A percentile compares a stretch with the other conserved stretches of the same genome.
These are phyloP conservation scores for Dioscorea cayenensis DNA, from an alignment of 116 monocot genomes.

Conservation along the genomic window DNA sequence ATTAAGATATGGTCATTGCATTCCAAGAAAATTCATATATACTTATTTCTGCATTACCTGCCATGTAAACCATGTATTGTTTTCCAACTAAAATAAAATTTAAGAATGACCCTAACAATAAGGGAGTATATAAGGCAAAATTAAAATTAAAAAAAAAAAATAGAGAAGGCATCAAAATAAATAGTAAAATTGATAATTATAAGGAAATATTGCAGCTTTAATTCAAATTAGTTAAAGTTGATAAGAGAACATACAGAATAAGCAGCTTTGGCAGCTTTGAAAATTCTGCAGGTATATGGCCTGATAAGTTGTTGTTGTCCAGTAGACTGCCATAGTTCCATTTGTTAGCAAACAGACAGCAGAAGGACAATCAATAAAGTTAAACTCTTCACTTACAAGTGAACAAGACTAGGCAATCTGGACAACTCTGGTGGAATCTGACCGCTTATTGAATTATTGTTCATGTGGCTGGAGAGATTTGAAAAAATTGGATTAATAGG, in stretches of 20 bases:
- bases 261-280: conserved; percentile 40
- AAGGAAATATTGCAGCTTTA: neutral
- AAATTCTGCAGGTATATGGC: conserved; percentile 63
- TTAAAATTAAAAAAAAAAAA: neutral
- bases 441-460: conserved; percentile 88
- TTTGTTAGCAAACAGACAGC: neutral
- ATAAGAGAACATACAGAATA: conserved; percentile 55
- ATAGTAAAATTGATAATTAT: neutral
- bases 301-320: conserved; percentile 92
- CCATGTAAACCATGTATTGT: neutral
- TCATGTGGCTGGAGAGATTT: conserved; percentile 64
- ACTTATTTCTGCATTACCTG: neutral
- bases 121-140: neutral
- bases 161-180: neutral
- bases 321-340: conserved; percentile 50
- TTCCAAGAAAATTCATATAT: neutral
- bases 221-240: neutral
- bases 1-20: neutral
- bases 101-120: neutral
- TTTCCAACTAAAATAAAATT: neutral
- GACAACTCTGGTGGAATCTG: conserved; percentile 70
- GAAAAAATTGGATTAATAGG: conserved; percentile 4
- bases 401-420: conserved; percentile 59
- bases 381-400: conserved; percentile 53
- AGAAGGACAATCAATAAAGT: neutral